Conservation (phyloP, 441 rosid species). For the Erysimum cheiri region DNA sequence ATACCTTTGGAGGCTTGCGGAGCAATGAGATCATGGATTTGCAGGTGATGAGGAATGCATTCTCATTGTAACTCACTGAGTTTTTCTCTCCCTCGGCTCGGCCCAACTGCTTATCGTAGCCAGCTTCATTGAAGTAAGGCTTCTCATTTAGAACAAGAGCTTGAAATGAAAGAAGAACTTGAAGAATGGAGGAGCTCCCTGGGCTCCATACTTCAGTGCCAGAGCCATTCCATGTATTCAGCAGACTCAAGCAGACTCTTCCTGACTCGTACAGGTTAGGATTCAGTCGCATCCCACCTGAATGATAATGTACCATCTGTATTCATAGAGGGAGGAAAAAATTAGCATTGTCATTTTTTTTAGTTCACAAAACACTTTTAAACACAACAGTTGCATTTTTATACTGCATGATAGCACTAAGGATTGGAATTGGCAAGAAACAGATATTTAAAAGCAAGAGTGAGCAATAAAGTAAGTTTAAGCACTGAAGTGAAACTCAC, state of each 20-base stretch:
- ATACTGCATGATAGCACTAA: not conserved
- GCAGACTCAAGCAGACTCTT: constrained; percentile 87
- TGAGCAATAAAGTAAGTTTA: constrained; percentile 9
- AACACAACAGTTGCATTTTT: constrained; percentile 1
- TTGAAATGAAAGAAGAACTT: constrained; percentile 93
- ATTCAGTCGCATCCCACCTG: constrained; percentile 89
- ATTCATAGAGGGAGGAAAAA: constrained; percentile 20
- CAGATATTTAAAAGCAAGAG: constrained; percentile 3
- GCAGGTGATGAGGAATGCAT: constrained; percentile 83
- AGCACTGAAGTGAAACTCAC: constrained; percentile 61
- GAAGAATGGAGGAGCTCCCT: constrained; percentile 76
- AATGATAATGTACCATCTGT: constrained; percentile 85
- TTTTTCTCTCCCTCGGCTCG: constrained; percentile 90
- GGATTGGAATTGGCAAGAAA: not conserved
- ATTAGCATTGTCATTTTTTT: not conserved
- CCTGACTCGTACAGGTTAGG: constrained; percentile 95
- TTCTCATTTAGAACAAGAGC: constrained; percentile 95
- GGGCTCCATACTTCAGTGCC: constrained; percentile 93
- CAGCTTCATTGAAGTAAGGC: constrained; percentile 98
- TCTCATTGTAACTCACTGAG: constrained; percentile 85
- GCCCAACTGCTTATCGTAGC: constrained; percentile 84
- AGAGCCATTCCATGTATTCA: constrained; percentile 89
- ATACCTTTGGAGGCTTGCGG: constrained; percentile 85
- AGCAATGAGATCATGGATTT: constrained; percentile 80
- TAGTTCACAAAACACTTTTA: constrained; percentile 1